These are phyloP conservation scores for Krasilnikovozyma curviuscula DNA, from an alignment of 768 basidiomycete genomes.

Conservation along the genomic window DNA sequence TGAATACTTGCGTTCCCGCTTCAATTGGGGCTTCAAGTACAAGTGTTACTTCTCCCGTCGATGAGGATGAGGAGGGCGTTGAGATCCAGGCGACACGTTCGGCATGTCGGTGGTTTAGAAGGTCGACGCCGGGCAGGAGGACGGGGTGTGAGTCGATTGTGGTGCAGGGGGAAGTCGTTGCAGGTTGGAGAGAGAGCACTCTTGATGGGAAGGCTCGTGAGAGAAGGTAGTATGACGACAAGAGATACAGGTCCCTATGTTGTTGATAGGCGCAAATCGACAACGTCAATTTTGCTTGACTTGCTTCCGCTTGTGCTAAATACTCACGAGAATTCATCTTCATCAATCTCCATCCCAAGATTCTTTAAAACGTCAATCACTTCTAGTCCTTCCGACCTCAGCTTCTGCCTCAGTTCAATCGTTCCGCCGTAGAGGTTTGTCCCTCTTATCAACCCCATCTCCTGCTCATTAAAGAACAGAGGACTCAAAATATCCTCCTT, in stretches of 20 bases:
- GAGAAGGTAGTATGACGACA: slow-evolving; percentile 55
- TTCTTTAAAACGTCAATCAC: slow-evolving; percentile 33
- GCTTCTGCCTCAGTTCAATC: slow-evolving; percentile 40
- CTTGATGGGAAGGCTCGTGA: slow-evolving; percentile 82
- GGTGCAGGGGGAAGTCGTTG: slow-evolving; percentile 26
- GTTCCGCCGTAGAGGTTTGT: slow-evolving; percentile 68
- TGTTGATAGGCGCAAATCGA: background rate
- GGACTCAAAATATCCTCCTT: slow-evolving; percentile 44
- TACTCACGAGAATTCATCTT: slow-evolving; percentile 45
- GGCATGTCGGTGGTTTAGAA: slow-evolving; percentile 41
- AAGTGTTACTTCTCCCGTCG: slow-evolving; percentile 36
- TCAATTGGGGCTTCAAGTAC: slow-evolving; percentile 34
- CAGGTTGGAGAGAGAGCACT: slow-evolving; percentile 39
- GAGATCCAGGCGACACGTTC: slow-evolving; percentile 11
- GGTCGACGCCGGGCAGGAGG: slow-evolving; percentile 69
- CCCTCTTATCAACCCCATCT: slow-evolving; percentile 49
- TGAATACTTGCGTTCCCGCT: slow-evolving; percentile 46
- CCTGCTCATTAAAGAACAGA: slow-evolving; percentile 45
- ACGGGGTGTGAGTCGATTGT: slow-evolving; percentile 40
- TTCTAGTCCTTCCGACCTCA: slow-evolving; percentile 46
- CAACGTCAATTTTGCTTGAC: background rate
- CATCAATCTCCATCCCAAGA: slow-evolving; percentile 28
- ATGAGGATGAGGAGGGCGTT: slow-evolving; percentile 5
- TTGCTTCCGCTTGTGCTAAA: slow-evolving; percentile 13
- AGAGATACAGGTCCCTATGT: slow-evolving; percentile 49